A percentile compares a stretch with the other conserved stretches of the same genome.
These are phyloP conservation scores for Reticulascus tulasneorum DNA, from an alignment of 2,329 filamentous ascomycete species.

Conservation along the genomic window DNA sequence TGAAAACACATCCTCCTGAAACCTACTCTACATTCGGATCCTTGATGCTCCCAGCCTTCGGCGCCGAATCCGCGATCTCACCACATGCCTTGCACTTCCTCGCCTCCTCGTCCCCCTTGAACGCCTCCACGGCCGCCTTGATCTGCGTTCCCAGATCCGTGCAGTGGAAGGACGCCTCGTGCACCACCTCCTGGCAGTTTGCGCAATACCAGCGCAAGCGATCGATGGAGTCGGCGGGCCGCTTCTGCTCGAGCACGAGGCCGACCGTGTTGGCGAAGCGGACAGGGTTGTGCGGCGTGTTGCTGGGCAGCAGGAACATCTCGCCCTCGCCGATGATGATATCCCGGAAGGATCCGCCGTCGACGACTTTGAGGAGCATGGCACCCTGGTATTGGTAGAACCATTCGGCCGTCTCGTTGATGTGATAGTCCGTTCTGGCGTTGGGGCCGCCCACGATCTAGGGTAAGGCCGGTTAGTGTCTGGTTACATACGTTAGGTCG, in stretches of 20 bases:
- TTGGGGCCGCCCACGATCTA: constrained; percentile 94
- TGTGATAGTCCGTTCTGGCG: constrained; percentile 94
- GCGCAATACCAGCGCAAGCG: constrained; percentile 87
- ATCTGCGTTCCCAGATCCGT: constrained; percentile 92
- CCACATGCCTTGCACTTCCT: constrained; percentile 78
- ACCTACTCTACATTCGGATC: constrained; percentile 51
- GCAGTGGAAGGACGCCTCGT: constrained; percentile 84
- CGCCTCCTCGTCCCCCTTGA: constrained; percentile 62
- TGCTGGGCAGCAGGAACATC: constrained; percentile 88
- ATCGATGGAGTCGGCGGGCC: constrained; percentile 68
- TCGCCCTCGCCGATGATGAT: constrained; percentile 88
- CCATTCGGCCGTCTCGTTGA: constrained; percentile 94
- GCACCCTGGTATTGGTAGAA: constrained; percentile 95
- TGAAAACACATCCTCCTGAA: no score
- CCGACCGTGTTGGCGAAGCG: constrained; percentile 93
- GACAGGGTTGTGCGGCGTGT: constrained; percentile 95
- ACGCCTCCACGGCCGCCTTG: constrained; percentile 81
- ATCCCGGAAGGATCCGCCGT: constrained; percentile 69
- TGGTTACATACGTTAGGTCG: not conserved
- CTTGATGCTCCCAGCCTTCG: constrained; percentile 53
- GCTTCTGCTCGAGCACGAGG: constrained; percentile 81
- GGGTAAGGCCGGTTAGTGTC: constrained; percentile 1
- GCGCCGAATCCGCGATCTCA: constrained; percentile 66
- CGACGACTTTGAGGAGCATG: constrained; percentile 91
- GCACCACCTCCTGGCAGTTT: constrained; percentile 66